Evolutionary conservation across 306 rosid genomes (phyloP), one percentile per base, ranked within the genome.

Genomic region (Notholithocarpus densiflorus): DNA sequence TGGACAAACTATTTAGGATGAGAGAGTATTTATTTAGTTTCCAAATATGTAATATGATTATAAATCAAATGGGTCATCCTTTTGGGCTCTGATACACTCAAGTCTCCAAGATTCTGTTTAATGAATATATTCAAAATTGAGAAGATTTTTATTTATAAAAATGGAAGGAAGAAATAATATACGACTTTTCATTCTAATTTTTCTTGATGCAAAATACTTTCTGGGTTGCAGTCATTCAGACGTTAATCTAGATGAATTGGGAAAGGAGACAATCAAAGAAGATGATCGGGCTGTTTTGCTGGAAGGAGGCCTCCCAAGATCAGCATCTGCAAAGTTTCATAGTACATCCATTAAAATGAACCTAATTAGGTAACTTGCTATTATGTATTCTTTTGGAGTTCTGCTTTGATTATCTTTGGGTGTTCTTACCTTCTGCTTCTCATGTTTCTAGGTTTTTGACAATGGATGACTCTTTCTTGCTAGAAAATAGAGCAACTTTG

Each of bases 251-350:
- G 98, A 87, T 68, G 97, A 93, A 82, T 80, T 95, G 87, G 98
- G 87, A 71, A 91, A 88, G 82, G 97, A 90, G 77, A 66, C 89
- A 56, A 81, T 80, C 77, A 90, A 91, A 84, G 95, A 93, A 80
- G 99, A 91, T 84, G 99, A 93, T 75, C 88, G 89, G 76, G 89
- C 94, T 79, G 89, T 83, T 84, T 85, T 93, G 82, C 89, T 96
- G 77, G 99, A 96, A 90, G 84, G 97, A 75, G 98, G 98, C 82
- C 94, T 96, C 82, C 18, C 94, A 20, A 87, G 89, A 90, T 88
- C 97, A 27, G 89, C 91, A 81, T 96, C 99, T 82, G 80, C 88
- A 56, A 96, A 93, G 84, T 75, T 73, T 52, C 75, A 93, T 73
- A 80, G 74, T 12, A 82, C 91, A 54, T 89, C 96, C 73, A 84